Conservation (phyloP, 306 rosid genomes). For the Lathyrus oleraceus region DNA sequence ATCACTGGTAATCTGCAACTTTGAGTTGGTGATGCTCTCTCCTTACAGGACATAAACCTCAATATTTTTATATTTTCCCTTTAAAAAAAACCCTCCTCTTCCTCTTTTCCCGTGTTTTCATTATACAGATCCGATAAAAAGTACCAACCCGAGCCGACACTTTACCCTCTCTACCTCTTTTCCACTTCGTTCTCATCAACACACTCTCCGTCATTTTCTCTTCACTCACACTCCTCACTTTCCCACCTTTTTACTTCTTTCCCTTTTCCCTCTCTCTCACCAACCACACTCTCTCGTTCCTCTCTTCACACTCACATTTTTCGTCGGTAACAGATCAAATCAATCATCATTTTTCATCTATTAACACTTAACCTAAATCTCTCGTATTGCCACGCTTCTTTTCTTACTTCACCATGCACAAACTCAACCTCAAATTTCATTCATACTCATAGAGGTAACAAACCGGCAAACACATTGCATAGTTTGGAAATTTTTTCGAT, state of each 20-base stretch:
- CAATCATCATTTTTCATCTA: not conserved
- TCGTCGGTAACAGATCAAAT: conserved; percentile 36
- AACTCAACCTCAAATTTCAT: conserved; percentile 7
- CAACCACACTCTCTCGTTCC: conserved; percentile 41
- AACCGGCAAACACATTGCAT: not conserved
- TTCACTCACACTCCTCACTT: conserved; percentile 35
- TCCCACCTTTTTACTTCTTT: conserved; percentile 50
- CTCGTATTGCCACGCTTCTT: not conserved
- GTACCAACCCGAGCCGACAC: conserved; percentile 44
- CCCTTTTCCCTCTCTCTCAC: conserved; percentile 46
- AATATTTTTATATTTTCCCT: not conserved
- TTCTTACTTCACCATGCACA: conserved; percentile 19
- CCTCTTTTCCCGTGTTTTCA: conserved; percentile 33
- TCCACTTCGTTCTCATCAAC: not conserved
- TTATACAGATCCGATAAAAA: conserved; percentile 35
- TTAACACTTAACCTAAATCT: conserved; percentile 1
- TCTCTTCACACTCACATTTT: conserved; percentile 29
- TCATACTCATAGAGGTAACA: conserved; percentile 20
- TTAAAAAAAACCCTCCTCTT: not conserved
- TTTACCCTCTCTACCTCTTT: not conserved
- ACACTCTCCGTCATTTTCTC: conserved; percentile 36
- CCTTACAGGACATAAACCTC: not conserved
- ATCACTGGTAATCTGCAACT: not conserved
- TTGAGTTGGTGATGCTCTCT: not conserved
- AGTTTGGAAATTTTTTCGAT: not conserved